phyloP scores from a whole-genome alignment of 495 filamentous ascomycete genomes.

The Peziza echinospora region DNA sequence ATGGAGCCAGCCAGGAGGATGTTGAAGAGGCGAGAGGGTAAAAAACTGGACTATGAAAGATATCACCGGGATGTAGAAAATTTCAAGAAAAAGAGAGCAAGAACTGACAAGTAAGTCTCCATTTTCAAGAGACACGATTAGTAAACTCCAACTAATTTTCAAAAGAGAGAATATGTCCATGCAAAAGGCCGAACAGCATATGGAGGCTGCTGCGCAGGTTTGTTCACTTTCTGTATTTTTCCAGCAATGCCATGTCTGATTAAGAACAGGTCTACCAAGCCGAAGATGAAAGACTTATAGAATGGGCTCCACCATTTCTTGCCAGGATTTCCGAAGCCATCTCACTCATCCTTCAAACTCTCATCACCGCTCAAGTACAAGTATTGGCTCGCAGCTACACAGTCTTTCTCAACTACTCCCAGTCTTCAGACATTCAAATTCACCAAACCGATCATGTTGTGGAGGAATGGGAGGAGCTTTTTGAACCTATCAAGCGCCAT shows the following conservation, averaged over 20 bases:
- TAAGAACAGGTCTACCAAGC: slow-evolving; percentile 47
- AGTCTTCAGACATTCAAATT: slow-evolving; percentile 45
- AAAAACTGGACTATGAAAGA: slow-evolving; percentile 74
- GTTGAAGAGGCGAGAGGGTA: slow-evolving; percentile 80
- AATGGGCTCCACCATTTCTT: slow-evolving; percentile 54
- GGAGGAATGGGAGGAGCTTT: slow-evolving; percentile 42
- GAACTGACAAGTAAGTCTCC: slow-evolving; percentile 29
- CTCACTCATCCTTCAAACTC: slow-evolving; percentile 48
- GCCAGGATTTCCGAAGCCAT: slow-evolving; percentile 54
- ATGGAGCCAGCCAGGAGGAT: slow-evolving; percentile 65
- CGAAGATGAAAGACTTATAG: slow-evolving; percentile 61
- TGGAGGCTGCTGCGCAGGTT: slow-evolving; percentile 46
- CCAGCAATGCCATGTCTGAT: no score
- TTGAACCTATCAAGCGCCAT: slow-evolving; percentile 42
- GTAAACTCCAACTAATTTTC: neutral
- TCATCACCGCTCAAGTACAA: slow-evolving; percentile 64
- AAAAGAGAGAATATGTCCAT: slow-evolving; percentile 48
- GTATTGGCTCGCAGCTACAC: slow-evolving; percentile 75
- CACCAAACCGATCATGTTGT: slow-evolving; percentile 54
- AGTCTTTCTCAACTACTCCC: slow-evolving; percentile 52
- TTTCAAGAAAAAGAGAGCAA: slow-evolving; percentile 48
- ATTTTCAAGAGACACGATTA: no score
- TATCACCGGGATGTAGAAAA: slow-evolving; percentile 52
- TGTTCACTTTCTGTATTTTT: slow-evolving; percentile 5
- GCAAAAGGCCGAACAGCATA: slow-evolving; percentile 61